Percentiles rank a stretch among this genome's conserved stretches.
These are phyloP conservation scores for Metarhizium anisopliae DNA, from an alignment of 2,329 filamentous ascomycete genomes.

Conservation along the genomic window DNA sequence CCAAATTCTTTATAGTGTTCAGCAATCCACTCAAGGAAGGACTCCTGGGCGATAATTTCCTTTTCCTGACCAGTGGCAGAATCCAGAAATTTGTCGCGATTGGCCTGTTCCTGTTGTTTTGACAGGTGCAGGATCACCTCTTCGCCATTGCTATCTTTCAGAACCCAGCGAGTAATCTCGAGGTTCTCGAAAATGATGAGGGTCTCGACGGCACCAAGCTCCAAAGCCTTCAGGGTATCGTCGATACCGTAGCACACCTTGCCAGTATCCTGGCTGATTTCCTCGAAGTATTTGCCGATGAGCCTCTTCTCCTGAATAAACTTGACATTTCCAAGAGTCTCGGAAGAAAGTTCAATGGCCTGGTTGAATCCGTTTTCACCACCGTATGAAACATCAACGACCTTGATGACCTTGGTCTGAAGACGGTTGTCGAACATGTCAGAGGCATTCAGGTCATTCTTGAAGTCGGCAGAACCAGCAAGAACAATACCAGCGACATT, in stretches of 20 bases:
- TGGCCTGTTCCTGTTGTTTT: constrained; percentile 62
- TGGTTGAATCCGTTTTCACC: constrained; percentile 99
- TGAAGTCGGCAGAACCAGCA: constrained; percentile 97
- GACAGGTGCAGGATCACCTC: constrained; percentile 79
- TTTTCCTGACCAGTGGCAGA: constrained; percentile 95
- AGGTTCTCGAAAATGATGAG: constrained; percentile 97
- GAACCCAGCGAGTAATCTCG: constrained; percentile 82
- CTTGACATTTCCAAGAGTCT: constrained; percentile 98
- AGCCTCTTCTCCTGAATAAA: constrained; percentile 99
- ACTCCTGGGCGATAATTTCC: constrained; percentile 79
- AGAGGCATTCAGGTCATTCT: constrained; percentile 96
- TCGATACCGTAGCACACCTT: constrained; percentile 98
- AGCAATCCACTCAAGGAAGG: constrained; percentile 99
- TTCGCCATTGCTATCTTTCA: constrained; percentile 68
- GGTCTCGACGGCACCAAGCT: constrained; percentile 88
- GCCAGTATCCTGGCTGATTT: constrained; percentile 95
- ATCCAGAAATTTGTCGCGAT: constrained; percentile 85
- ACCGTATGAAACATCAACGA: constrained; percentile 97
- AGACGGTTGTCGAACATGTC: constrained; percentile 95
- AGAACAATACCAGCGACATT: constrained; percentile 94
- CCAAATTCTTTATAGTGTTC: constrained; percentile 98
- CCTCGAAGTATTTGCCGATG: constrained; percentile 97
- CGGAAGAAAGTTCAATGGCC: constrained; percentile 88
- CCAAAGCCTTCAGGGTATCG: constrained; percentile 92
- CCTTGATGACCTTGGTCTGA: constrained; percentile 93